phyloP scores from a whole-genome alignment of 257 asterid species.

The Anisodus acutangulus region DNA sequence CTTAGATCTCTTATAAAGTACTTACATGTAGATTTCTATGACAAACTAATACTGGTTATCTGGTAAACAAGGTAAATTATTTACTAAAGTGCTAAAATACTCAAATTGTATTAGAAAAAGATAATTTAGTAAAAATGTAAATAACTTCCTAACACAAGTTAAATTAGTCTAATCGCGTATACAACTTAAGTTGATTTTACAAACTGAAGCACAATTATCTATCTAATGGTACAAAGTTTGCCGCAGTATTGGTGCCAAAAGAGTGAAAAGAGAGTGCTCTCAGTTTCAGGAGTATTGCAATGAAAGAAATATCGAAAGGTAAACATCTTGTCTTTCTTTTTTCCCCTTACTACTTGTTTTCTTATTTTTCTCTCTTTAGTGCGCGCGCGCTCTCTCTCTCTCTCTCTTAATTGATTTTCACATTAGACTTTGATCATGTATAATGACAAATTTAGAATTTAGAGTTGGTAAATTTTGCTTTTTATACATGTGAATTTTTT shows the following conservation, averaged over 20 bases:
- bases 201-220: not conserved
- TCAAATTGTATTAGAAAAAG: not conserved
- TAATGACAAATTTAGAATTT: not conserved
- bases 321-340: not conserved
- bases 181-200: not conserved
- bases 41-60: not conserved
- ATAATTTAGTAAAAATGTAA: not conserved
- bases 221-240: not conserved
- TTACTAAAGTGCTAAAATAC: not conserved
- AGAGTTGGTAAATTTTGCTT: not conserved
- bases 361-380: not conserved
- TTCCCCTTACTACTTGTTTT: not conserved
- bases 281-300: constrained; percentile 73
- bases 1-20: no score
- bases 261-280: constrained; percentile 67
- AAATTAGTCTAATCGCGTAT: not conserved
- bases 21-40: no score
- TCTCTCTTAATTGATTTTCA: not conserved
- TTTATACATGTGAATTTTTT: not conserved
- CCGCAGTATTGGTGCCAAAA: constrained; percentile 81
- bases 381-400: not conserved
- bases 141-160: not conserved
- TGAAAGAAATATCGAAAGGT: constrained; percentile 65
- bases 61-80: not conserved
- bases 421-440: not conserved